Percentiles rank a stretch among this genome's conserved stretches.
Evolutionary conservation across 2,329 filamentous ascomycete species (phyloP).

Genomic region (Calycina marina): DNA sequence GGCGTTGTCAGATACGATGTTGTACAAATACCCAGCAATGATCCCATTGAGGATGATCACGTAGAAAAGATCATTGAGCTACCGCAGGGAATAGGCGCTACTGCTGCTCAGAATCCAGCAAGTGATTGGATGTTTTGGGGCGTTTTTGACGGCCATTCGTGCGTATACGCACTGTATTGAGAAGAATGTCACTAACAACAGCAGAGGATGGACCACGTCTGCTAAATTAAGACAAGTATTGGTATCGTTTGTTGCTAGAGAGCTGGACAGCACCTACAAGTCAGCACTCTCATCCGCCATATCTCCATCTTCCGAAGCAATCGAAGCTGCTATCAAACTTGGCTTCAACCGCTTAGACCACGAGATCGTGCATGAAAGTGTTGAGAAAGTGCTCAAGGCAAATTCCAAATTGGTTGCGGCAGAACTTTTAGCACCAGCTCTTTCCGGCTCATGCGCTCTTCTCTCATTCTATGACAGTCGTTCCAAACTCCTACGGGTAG

Average conservation of each 20-base stretch:
- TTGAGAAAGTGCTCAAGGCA: constrained; percentile 77
- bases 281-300: constrained; percentile 41
- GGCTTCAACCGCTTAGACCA: constrained; percentile 81
- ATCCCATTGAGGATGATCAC: constrained; percentile 96
- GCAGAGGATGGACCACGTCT: constrained; percentile 91
- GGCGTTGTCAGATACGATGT: constrained; percentile 92
- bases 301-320: constrained; percentile 61
- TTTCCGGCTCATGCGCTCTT: constrained; percentile 93
- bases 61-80: constrained; percentile 96
- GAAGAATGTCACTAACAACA: constrained; percentile 13
- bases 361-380: constrained; percentile 88
- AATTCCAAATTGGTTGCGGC: constrained; percentile 85
- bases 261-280: constrained; percentile 86
- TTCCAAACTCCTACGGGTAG: constrained; percentile 78
- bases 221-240: constrained; percentile 86
- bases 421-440: constrained; percentile 77
- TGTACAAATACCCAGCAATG: constrained; percentile 88
- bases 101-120: constrained; percentile 30
- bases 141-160: constrained; percentile 95
- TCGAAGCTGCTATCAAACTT: constrained; percentile 83
- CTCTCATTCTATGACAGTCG: constrained; percentile 90
- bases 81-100: constrained; percentile 37
- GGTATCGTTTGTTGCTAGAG: constrained; percentile 82
- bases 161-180: constrained; percentile 24
- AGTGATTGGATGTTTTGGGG: constrained; percentile 99